A percentile compares a stretch with the other conserved stretches of the same genome.
Evolutionary conservation across 257 asterid genomes (phyloP).

Genomic region (Nicotiana noctiflora): DNA sequence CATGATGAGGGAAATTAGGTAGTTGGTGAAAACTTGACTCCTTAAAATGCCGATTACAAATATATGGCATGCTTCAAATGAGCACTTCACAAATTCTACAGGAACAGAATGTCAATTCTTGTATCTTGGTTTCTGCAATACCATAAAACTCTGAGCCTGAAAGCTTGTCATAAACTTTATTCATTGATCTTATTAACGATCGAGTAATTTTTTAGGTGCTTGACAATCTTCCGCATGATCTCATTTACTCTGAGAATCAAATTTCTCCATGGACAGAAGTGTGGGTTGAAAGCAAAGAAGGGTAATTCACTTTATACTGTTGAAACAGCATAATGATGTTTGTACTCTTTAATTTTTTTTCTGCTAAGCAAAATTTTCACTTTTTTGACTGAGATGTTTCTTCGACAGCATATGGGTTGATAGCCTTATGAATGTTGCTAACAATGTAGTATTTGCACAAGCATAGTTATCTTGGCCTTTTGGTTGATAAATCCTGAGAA

Average conservation of each 20-base stretch:
- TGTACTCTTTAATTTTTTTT: background rate
- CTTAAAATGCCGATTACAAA: background rate
- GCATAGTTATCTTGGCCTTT: background rate
- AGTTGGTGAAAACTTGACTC: background rate
- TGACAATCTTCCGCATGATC: slow-evolving; percentile 99
- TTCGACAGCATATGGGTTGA: background rate
- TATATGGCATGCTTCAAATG: background rate
- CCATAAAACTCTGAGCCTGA: background rate
- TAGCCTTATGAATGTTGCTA: background rate
- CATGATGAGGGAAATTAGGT: background rate
- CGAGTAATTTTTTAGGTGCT: slow-evolving; percentile 54
- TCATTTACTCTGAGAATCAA: slow-evolving; percentile 74
- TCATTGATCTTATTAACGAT: background rate
- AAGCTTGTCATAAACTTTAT: slow-evolving; percentile 1
- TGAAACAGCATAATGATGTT: background rate
- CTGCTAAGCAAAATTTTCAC: background rate
- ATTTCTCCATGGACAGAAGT: slow-evolving; percentile 94
- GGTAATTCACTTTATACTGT: slow-evolving; percentile 3
- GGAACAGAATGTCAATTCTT: background rate
- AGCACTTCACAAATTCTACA: background rate
- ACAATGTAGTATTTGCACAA: background rate
- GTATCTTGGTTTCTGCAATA: background rate
- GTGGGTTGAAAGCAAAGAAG: slow-evolving; percentile 64
- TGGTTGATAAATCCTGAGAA: background rate
- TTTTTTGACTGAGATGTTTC: background rate